Evolutionary conservation across 305 asterid genomes (phyloP).

Genomic region (Withania somnifera): DNA sequence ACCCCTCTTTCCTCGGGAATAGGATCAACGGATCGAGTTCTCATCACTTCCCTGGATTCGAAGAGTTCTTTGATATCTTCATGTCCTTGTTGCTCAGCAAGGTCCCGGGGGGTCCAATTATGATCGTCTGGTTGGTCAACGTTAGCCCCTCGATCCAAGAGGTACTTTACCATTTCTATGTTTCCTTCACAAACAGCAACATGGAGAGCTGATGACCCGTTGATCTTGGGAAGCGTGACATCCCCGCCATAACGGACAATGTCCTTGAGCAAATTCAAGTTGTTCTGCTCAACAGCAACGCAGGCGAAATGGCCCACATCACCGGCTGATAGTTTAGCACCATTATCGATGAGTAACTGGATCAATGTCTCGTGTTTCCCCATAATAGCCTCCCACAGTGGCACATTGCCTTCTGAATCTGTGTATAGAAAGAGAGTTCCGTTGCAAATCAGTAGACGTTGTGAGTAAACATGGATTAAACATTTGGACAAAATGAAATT

Average conservation of each 20-base stretch:
- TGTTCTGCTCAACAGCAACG: slow-evolving; percentile 55
- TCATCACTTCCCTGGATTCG: slow-evolving; percentile 17
- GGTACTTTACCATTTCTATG: slow-evolving; percentile 48
- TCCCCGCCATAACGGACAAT: slow-evolving; percentile 48
- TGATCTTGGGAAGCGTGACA: slow-evolving; percentile 31
- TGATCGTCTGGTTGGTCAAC: slow-evolving; percentile 34
- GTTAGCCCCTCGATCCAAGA: slow-evolving; percentile 46
- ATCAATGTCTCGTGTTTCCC: slow-evolving; percentile 37
- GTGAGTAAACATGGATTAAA: not conserved
- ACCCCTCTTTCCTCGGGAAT: slow-evolving; percentile 41
- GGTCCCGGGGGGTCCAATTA: slow-evolving; percentile 57
- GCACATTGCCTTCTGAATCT: slow-evolving; percentile 82
- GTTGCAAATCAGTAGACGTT: not conserved
- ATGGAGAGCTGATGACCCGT: slow-evolving; percentile 57
- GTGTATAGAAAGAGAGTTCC: slow-evolving; percentile 2
- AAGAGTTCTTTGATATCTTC: slow-evolving; percentile 56
- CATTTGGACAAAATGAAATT: not conserved
- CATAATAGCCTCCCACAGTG: slow-evolving; percentile 77
- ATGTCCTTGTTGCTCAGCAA: slow-evolving; percentile 92
- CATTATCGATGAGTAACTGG: slow-evolving; percentile 40
- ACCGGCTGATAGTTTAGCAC: slow-evolving; percentile 51
- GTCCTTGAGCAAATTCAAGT: slow-evolving; percentile 43
- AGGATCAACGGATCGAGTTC: slow-evolving; percentile 7
- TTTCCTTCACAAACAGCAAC: slow-evolving; percentile 73
- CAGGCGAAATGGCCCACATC: slow-evolving; percentile 57